These are phyloP conservation scores for Sarocladium strictum DNA, from an alignment of 2,329 filamentous ascomycete species.

Conservation along the genomic window DNA sequence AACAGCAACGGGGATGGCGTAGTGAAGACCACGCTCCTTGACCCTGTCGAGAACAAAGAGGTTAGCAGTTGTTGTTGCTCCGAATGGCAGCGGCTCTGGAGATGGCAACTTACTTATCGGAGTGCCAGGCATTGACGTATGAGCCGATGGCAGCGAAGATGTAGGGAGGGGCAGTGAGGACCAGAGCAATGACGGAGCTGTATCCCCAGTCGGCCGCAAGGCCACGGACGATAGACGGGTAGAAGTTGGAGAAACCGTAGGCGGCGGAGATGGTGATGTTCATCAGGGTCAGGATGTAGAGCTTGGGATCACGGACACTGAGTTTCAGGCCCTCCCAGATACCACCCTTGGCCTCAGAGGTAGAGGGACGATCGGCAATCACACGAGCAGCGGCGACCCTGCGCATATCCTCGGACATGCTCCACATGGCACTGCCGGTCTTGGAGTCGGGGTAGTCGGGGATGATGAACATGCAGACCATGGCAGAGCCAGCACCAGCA, in stretches of 20 bases:
- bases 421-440: constrained; percentile 18
- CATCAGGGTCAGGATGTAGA: constrained; percentile 17
- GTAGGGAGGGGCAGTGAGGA: constrained; percentile 18
- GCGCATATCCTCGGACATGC: constrained; percentile 18
- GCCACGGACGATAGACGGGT: constrained; percentile 18
- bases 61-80: background rate
- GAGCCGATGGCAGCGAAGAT: constrained; percentile 16
- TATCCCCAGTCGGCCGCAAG: constrained; percentile 19
- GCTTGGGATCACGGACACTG: constrained; percentile 16
- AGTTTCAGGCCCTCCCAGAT: constrained; percentile 18
- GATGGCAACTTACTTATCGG: constrained; percentile 7
- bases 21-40: constrained; percentile 16
- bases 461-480: constrained; percentile 15
- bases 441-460: constrained; percentile 18
- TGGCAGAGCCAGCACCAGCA: constrained; percentile 15
- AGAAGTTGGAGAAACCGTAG: constrained; percentile 17
- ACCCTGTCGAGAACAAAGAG: constrained; percentile 3
- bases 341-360: constrained; percentile 15
- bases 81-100: background rate
- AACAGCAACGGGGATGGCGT: constrained; percentile 12
- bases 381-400: constrained; percentile 18
- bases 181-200: constrained; percentile 15
- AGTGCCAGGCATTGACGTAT: constrained; percentile 15
- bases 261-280: constrained; percentile 14
- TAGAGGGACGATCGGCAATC: constrained; percentile 17